Base-by-base conservation (phyloP, 495 filamentous ascomycete genomes). In the Bacidia rubella region DNA sequence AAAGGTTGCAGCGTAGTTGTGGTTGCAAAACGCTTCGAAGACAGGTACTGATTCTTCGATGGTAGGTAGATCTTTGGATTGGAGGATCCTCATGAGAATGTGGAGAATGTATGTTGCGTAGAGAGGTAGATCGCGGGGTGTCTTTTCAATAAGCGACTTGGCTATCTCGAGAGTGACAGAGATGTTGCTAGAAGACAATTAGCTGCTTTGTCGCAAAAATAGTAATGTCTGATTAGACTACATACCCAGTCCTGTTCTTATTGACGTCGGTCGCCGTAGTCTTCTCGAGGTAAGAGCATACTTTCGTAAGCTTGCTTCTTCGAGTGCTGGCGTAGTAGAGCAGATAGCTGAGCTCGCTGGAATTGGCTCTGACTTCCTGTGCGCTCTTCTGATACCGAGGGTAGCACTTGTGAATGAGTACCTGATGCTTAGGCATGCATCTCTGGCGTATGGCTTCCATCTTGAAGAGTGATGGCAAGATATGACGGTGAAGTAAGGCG, bases 281-380 rank as follows among this genome's bases (percentile, higher is more conserved):
- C 72, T 87, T 90, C 68, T 94, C 88, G 60, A 96, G 70, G 62
- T 93, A 96, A 60, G 78, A 78, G 63, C 86, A 86, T 46, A 96
- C 87, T 65, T 96, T 96, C 62, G 89, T 87, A 51, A 96, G 76
- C 76, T 95, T 96, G 67, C 85, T 89, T 53, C 86, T 78, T 49
- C 90, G 85, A 57, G 89, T 92, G 64, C 87, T 90, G 40, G 85
- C 86, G 74, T 96, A 95, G 75, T 90, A 96, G 24, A 95, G 79
- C 48, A 96, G 77, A 64, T 96, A 96, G 63, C 86, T 93, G 40
- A 96, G 80, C 71, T 96, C 90, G 67, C 85, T 92, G 42, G 86
- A 82, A 63, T 96, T 96, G 9, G 90, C 87, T 66, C 88, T 90
- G 53, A 94, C 86, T 57, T 93, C 86, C 62, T 83, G 77, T 44